Conservation (phyloP, 495 filamentous ascomycete genomes). For the Pseudevernia furfuracea region DNA sequence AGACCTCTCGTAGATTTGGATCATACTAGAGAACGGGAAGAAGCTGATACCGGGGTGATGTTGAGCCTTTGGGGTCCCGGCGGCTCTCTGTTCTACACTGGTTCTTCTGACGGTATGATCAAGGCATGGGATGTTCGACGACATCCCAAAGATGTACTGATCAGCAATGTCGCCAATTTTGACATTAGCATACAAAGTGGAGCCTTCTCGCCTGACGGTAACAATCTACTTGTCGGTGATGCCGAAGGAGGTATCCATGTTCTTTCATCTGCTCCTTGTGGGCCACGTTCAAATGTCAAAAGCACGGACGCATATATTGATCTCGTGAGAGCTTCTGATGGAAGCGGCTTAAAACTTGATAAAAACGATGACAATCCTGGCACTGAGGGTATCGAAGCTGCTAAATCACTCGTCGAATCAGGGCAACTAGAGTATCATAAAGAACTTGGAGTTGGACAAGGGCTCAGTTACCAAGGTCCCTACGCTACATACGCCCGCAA, state of each 20-base stretch:
- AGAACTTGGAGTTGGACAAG: constrained; percentile 40
- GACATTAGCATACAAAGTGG: constrained; percentile 50
- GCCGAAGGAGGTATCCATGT: constrained; percentile 65
- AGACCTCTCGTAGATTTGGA: constrained; percentile 55
- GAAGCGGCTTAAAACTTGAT: constrained; percentile 10
- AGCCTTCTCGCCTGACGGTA: constrained; percentile 64
- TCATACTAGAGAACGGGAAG: constrained; percentile 47
- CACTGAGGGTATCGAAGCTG: constrained; percentile 28
- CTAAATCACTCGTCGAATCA: constrained; percentile 30
- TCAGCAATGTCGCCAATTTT: constrained; percentile 51
- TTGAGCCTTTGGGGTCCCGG: constrained; percentile 71
- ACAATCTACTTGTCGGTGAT: constrained; percentile 68
- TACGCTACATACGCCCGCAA: constrained; percentile 40
- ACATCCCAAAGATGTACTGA: constrained; percentile 49
- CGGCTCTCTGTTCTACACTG: constrained; percentile 72
- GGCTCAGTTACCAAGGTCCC: constrained; percentile 39
- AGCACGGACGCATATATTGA: constrained; percentile 5
- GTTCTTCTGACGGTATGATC: constrained; percentile 77
- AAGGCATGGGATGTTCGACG: constrained; percentile 76
- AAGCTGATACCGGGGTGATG: constrained; percentile 72
- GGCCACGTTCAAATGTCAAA: background rate
- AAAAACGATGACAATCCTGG: constrained; percentile 18
- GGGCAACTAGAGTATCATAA: constrained; percentile 38
- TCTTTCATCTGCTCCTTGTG: constrained; percentile 41
- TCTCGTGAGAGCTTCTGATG: constrained; percentile 16